phyloP scores from a whole-genome alignment of 1,139 yeast species.

The Yamadazyma siamensis region DNA sequence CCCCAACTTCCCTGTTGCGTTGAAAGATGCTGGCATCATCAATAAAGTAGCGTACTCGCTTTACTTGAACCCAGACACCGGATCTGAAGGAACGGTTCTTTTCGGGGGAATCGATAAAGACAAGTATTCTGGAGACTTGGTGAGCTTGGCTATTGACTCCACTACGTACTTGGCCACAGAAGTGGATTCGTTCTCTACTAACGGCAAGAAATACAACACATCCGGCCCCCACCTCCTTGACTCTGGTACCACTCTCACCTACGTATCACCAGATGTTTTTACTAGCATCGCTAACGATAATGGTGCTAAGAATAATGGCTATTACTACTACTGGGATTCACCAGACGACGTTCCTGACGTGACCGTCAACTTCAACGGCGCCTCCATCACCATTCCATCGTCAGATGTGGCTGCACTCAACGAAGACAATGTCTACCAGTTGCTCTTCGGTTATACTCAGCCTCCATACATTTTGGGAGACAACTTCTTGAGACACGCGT shows the following conservation, averaged over 20 bases:
- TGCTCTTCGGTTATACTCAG: slow-evolving; percentile 18
- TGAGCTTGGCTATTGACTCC: slow-evolving; percentile 7
- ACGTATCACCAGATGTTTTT: slow-evolving; percentile 24
- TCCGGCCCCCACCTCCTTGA: slow-evolving; percentile 26
- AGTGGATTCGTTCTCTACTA: not conserved
- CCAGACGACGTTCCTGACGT: slow-evolving; percentile 10
- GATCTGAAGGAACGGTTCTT: slow-evolving; percentile 34
- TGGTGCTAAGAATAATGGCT: slow-evolving; percentile 4
- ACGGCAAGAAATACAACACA: slow-evolving; percentile 10
- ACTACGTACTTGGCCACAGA: slow-evolving; percentile 2
- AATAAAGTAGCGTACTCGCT: slow-evolving; percentile 29
- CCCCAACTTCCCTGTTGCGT: slow-evolving; percentile 22
- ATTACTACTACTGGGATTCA: slow-evolving; percentile 7
- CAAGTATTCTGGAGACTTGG: slow-evolving; percentile 38
- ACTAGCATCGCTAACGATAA: slow-evolving; percentile 22
- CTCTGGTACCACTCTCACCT: slow-evolving; percentile 38
- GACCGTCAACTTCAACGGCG: slow-evolving; percentile 30
- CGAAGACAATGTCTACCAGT: slow-evolving; percentile 18
- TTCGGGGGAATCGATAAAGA: slow-evolving; percentile 53
- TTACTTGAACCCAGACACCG: slow-evolving; percentile 20
- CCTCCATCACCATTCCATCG: slow-evolving; percentile 25
- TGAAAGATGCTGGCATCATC: slow-evolving; percentile 25
- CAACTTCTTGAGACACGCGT: slow-evolving; percentile 65
- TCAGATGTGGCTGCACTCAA: slow-evolving; percentile 3
- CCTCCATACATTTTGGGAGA: slow-evolving; percentile 53